These are phyloP conservation scores for Luffa acutangula DNA, from an alignment of 306 rosid species.

Conservation along the genomic window DNA sequence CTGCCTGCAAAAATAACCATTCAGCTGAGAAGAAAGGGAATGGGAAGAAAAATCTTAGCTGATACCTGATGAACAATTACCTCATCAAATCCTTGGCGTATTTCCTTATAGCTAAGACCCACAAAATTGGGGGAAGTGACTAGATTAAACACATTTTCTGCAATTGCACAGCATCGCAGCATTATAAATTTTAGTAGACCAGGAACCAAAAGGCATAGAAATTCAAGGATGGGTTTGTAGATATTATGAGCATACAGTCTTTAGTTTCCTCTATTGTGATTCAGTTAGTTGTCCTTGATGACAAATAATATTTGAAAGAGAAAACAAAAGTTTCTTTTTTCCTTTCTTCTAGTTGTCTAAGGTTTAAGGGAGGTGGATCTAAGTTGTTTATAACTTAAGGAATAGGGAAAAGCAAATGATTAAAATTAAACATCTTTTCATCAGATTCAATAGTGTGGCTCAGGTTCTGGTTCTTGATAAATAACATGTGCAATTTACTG, in stretches of 20 bases:
- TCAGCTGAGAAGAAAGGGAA: conserved; percentile 3
- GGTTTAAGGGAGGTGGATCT: too few species aligned
- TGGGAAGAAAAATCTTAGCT: not conserved
- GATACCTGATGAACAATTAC: conserved; percentile 25
- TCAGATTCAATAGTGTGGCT: too few species aligned
- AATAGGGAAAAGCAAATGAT: too few species aligned
- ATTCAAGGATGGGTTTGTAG: not conserved
- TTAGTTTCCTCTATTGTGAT: not conserved
- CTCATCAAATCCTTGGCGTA: conserved; percentile 55
- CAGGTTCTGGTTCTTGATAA: too few species aligned
- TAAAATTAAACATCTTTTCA: too few species aligned
- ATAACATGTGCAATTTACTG: too few species aligned
- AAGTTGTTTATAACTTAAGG: too few species aligned
- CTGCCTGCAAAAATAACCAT: conserved; percentile 49
- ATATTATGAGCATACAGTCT: not conserved
- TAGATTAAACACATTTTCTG: conserved; percentile 92
- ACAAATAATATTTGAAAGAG: not conserved
- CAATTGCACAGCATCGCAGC: conserved; percentile 15
- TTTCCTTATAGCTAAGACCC: conserved; percentile 56
- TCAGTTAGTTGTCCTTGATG: not conserved
- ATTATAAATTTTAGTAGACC: conserved; percentile 5
- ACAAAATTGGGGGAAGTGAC: conserved; percentile 48
- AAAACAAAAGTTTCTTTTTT: not conserved
- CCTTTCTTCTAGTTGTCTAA: not conserved
- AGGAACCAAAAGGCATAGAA: not conserved